These are phyloP conservation scores for Populus trichocarpa DNA, from an alignment of 441 rosid genomes.

Conservation along the genomic window DNA sequence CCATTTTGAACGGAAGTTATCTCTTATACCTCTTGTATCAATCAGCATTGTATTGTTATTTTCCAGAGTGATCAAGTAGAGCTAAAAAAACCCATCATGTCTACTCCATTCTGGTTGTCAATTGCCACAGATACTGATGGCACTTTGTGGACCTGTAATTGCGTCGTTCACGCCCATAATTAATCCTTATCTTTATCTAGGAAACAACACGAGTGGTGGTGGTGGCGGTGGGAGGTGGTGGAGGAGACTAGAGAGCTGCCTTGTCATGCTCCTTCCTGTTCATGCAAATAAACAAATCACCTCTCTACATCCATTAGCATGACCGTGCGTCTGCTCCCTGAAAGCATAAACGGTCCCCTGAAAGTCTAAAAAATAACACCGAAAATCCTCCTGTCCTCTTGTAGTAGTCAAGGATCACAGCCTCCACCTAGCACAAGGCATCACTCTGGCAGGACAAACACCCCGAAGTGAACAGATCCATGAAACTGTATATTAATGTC, in stretches of 20 bases:
- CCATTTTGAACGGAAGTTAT: background rate
- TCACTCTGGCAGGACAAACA: background rate
- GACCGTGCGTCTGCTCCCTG: conserved; percentile 20
- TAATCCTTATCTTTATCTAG: background rate
- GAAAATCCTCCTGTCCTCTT: conserved; percentile 8
- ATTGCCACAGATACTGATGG: background rate
- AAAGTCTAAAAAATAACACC: background rate
- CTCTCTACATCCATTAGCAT: background rate
- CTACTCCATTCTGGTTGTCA: conserved; percentile 1
- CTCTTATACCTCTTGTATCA: background rate
- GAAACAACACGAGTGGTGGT: background rate
- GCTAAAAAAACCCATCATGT: background rate
- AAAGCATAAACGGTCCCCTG: conserved; percentile 14
- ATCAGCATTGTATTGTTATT: background rate
- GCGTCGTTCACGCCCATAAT: background rate
- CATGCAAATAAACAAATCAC: conserved; percentile 22
- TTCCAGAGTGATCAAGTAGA: background rate
- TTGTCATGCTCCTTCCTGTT: conserved; percentile 1
- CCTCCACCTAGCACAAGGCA: background rate
- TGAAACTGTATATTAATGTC: background rate
- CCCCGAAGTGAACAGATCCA: conserved; percentile 16
- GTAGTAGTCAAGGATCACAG: background rate
- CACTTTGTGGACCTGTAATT: conserved; percentile 2
- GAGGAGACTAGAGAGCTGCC: background rate
- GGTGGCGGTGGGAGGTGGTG: background rate